phyloP scores from a whole-genome alignment of 2,329 filamentous ascomycete species.

The Blastomyces parvus region DNA sequence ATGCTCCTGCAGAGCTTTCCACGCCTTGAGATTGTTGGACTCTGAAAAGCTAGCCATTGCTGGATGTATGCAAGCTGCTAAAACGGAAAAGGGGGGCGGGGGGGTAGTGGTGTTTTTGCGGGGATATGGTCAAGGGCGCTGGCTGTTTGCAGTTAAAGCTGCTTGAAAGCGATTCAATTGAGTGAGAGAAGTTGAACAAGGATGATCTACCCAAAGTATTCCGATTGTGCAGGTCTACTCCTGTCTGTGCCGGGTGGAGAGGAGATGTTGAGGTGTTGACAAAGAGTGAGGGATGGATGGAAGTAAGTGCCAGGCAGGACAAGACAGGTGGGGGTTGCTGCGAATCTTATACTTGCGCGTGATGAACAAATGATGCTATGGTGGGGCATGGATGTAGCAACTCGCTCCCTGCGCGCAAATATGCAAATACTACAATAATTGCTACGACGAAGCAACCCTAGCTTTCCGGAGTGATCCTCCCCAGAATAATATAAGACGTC shows the following conservation, averaged over 20 bases:
- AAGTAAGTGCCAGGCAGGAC: too few species aligned
- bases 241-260: not conserved
- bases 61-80: not conserved
- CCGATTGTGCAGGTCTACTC: not conserved
- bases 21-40: conserved; percentile 70
- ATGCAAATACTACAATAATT: not conserved
- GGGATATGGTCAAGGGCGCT: not conserved
- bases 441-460: not conserved
- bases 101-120: not conserved
- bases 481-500: not conserved
- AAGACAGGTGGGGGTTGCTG: not conserved
- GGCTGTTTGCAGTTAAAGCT: not conserved
- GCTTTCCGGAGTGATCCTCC: not conserved
- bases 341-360: not conserved
- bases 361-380: too few species aligned
- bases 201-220: not conserved
- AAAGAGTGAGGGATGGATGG: too few species aligned
- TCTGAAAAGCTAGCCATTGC: conserved; percentile 45
- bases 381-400: too few species aligned
- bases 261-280: not conserved
- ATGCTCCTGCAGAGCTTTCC: conserved; percentile 84
- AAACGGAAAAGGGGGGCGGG: too few species aligned
- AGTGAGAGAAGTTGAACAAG: not conserved
- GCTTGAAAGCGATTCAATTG: conserved; percentile 33
- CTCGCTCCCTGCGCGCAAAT: too few species aligned